Evolutionary conservation across 1,284 basidiomycete species (phyloP).

Genomic region (Spongiforma sp.): DNA sequence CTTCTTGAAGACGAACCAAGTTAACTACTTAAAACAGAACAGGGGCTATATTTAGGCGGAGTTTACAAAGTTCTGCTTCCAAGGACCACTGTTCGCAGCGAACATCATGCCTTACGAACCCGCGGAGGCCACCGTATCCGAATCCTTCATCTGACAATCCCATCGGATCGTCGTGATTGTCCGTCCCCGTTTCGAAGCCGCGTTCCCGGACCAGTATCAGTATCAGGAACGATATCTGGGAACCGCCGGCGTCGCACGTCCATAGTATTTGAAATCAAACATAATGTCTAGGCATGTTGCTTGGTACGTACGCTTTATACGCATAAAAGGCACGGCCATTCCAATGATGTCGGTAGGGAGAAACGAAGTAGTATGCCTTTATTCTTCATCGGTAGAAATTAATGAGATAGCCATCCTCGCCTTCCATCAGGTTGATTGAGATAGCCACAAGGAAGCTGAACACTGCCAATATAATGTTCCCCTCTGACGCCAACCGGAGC

Average conservation of each 20-base stretch:
- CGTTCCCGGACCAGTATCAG: conserved; percentile 31
- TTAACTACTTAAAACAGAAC: too few relatives aligned
- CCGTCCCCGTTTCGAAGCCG: conserved; percentile 39
- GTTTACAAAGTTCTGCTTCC: too few relatives aligned
- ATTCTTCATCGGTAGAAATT: conserved; percentile 37
- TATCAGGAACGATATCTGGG: conserved; percentile 38
- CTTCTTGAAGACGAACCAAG: too few relatives aligned
- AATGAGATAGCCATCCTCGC: conserved; percentile 34
- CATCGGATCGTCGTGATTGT: conserved; percentile 40
- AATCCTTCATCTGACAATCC: conserved; percentile 30
- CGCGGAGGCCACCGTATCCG: conserved; percentile 32
- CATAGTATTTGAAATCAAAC: conserved; percentile 36
- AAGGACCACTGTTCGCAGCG: too few relatives aligned
- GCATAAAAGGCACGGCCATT: conserved; percentile 38
- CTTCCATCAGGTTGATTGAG: conserved; percentile 36
- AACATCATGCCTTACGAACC: conserved; percentile 39
- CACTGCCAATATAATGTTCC: conserved; percentile 37
- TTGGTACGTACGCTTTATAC: conserved; percentile 39
- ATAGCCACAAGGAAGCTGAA: conserved; percentile 39
- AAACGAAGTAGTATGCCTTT: too few relatives aligned
- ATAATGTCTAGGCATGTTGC: conserved; percentile 39
- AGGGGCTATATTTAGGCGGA: too few relatives aligned
- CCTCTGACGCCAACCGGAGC: conserved; percentile 38
- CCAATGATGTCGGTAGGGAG: conserved; percentile 28
- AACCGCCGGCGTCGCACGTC: conserved; percentile 33